These are phyloP conservation scores for Sphaerobolus stellatus DNA, from an alignment of 1,284 basidiomycete species.

Conservation along the genomic window DNA sequence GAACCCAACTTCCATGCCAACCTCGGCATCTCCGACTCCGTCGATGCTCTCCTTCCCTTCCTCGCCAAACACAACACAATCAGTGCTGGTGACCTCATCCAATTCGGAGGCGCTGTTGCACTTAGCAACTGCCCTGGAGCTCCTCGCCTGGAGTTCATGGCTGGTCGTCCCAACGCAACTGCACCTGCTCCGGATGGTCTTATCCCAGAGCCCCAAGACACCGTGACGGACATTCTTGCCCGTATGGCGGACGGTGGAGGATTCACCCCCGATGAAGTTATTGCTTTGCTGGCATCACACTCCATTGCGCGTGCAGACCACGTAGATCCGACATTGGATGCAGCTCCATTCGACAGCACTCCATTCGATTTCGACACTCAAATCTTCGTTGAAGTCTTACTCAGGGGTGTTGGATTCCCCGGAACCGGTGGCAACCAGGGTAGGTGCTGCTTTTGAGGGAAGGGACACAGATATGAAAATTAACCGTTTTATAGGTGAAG, in stretches of 20 bases:
- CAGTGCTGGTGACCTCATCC: constrained; percentile 29
- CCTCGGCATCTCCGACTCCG: constrained; percentile 18
- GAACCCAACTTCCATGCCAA: constrained; percentile 19
- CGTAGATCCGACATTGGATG: constrained; percentile 15
- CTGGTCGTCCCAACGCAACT: constrained; percentile 20
- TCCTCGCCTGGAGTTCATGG: constrained; percentile 17
- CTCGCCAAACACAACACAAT: constrained; percentile 4
- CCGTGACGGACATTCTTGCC: constrained; percentile 12
- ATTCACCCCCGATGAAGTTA: constrained; percentile 13
- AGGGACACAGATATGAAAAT: neutral
- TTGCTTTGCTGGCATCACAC: constrained; percentile 18
- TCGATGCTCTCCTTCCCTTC: constrained; percentile 5
- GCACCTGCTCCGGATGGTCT: constrained; percentile 14
- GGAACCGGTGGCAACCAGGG: constrained; percentile 6
- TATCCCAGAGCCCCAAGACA: constrained; percentile 17
- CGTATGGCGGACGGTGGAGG: constrained; percentile 16
- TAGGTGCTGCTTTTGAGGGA: neutral
- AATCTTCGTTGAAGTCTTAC: constrained; percentile 19
- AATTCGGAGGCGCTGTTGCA: constrained; percentile 42
- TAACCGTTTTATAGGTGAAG: constrained; percentile 6
- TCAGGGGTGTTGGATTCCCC: constrained; percentile 14
- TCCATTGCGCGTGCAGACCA: constrained; percentile 17
- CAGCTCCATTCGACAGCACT: constrained; percentile 20
- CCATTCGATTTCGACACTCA: constrained; percentile 22
- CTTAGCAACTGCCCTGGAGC: constrained; percentile 21